Percentiles rank a stretch among this genome's conserved stretches.
Evolutionary conservation across 352 stramenopile genomes (phyloP).

Genomic region (Elongisporangium prolatum): DNA sequence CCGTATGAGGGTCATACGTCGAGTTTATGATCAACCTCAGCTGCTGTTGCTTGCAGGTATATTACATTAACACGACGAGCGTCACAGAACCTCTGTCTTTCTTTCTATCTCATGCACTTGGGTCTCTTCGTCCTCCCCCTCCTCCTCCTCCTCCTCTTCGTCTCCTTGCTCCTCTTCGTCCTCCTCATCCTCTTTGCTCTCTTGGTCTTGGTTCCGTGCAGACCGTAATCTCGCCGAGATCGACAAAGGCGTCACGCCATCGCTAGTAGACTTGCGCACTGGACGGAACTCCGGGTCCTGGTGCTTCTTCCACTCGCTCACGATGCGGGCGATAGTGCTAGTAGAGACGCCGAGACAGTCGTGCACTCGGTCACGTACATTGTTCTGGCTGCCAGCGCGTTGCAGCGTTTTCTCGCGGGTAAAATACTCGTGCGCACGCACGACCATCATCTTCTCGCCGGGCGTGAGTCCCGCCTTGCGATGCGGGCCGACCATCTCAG

Average conservation of each 20-base stretch:
- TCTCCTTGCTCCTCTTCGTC: slow-evolving; percentile 5
- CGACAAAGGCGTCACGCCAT: too few relatives aligned
- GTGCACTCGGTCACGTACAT: not conserved
- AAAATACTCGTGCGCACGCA: not conserved
- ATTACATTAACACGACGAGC: not conserved
- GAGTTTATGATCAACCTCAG: too few relatives aligned
- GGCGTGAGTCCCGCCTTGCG: not conserved
- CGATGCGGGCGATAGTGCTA: not conserved
- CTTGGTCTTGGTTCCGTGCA: not conserved
- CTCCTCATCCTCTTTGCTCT: not conserved
- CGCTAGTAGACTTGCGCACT: not conserved
- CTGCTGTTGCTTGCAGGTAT: not conserved
- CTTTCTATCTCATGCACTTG: not conserved
- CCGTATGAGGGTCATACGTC: too few relatives aligned
- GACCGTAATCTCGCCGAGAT: not conserved
- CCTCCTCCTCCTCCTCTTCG: slow-evolving; percentile 1
- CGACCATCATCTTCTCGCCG: not conserved
- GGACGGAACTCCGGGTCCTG: not conserved
- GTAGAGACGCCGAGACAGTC: not conserved
- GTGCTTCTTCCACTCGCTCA: not conserved
- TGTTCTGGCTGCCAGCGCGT: not conserved
- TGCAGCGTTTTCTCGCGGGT: not conserved
- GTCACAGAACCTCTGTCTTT: not conserved
- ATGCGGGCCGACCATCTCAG: not conserved
- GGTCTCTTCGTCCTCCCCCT: slow-evolving; percentile 4